Conservation (phyloP, 176 grass and related monocot species). For the Oryza rufipogon region DNA sequence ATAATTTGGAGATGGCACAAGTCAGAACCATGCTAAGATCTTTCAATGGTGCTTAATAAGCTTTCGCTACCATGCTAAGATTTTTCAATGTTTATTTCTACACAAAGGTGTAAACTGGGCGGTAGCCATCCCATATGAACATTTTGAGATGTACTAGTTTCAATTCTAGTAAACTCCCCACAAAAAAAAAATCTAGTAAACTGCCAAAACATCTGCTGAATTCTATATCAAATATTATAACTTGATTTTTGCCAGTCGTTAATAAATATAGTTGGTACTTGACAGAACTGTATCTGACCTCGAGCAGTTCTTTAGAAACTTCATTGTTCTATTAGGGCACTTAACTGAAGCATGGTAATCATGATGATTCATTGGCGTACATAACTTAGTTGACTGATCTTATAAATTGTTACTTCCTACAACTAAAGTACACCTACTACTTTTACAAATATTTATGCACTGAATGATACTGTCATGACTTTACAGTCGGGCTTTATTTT, state of each 20-base stretch:
- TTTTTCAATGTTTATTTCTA: constrained; percentile 3
- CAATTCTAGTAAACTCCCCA: neutral
- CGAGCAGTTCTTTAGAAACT: neutral
- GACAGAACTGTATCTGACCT: neutral
- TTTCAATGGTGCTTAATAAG: neutral
- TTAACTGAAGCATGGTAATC: neutral
- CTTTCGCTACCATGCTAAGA: neutral
- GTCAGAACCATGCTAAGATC: neutral
- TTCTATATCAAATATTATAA: constrained; percentile 1
- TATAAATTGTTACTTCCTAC: neutral
- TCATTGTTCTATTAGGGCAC: neutral
- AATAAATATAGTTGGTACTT: neutral
- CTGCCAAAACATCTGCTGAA: neutral
- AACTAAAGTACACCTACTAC: neutral
- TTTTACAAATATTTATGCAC: neutral
- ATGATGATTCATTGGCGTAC: no score
- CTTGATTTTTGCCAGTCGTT: neutral
- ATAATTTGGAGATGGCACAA: neutral
- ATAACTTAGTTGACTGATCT: no score
- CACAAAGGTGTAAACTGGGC: neutral
- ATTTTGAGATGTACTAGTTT: constrained; percentile 10
- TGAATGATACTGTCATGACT: neutral
- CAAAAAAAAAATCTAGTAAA: no score
- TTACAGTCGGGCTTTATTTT: constrained; percentile 24
- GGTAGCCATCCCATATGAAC: constrained; percentile 1